phyloP scores from a whole-genome alignment of 1,284 basidiomycete species.

The Pseudozyma hubeiensis region DNA sequence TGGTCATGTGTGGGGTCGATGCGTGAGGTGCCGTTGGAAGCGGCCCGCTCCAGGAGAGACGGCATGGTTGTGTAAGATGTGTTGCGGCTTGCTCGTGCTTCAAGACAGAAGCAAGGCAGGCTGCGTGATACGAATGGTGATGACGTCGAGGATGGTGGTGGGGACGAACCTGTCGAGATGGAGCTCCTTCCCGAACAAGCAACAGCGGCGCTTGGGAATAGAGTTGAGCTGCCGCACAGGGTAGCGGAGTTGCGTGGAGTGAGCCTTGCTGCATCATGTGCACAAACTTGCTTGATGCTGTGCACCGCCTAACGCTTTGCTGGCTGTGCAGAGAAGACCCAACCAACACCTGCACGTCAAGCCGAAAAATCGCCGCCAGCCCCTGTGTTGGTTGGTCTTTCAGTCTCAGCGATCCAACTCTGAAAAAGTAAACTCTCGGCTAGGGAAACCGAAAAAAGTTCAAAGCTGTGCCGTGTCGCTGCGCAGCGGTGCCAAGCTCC shows the following conservation, averaged over 20 bases:
- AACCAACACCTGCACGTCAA: not conserved
- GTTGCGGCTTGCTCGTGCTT: not conserved
- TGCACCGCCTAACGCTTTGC: not conserved
- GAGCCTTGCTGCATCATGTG: not conserved
- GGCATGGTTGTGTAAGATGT: conserved; percentile 14
- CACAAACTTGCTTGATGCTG: not conserved
- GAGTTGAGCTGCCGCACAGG: not conserved
- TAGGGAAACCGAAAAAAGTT: not conserved
- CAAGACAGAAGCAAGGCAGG: conserved; percentile 7
- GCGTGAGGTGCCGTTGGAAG: conserved; percentile 18
- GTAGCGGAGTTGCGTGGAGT: conserved; percentile 1
- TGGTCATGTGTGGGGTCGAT: conserved; percentile 61
- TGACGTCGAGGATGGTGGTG: conserved; percentile 1
- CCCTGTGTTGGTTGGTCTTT: conserved; percentile 22
- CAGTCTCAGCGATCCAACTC: too few species aligned
- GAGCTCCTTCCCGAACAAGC: too few species aligned
- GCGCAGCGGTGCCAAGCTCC: too few species aligned
- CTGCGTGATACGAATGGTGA: not conserved
- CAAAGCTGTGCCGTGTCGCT: too few species aligned
- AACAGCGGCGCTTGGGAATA: not conserved
- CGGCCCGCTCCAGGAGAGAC: conserved; percentile 14
- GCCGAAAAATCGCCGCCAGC: not conserved
- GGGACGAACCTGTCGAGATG: too few species aligned
- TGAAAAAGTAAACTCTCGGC: conserved; percentile 4
- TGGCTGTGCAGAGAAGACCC: not conserved